These are phyloP conservation scores for Teratosphaeria viscida DNA, from an alignment of 2,329 filamentous ascomycete species.

Conservation along the genomic window DNA sequence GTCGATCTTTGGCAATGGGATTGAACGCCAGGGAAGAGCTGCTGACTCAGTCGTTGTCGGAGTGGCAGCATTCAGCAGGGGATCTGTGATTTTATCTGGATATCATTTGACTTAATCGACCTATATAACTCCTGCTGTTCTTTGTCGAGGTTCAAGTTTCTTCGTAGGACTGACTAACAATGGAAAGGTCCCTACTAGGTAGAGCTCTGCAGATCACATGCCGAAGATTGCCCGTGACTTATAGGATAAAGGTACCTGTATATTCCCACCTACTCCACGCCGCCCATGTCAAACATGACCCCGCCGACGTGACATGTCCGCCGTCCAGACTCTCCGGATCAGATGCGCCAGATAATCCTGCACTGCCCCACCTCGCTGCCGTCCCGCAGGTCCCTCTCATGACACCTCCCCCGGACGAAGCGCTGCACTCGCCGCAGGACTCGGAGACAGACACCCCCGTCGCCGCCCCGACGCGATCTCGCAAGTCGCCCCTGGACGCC, in stretches of 20 bases:
- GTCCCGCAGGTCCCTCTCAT: constrained; percentile 33
- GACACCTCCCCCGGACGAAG: constrained; percentile 56
- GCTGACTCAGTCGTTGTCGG: constrained; percentile 1
- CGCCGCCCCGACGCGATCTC: constrained; percentile 48
- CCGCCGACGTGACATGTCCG: neutral
- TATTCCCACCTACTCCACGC: neutral
- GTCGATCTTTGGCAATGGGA: neutral
- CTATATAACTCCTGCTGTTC: neutral
- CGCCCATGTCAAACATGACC: neutral
- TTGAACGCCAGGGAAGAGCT: constrained; percentile 1
- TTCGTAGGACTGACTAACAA: neutral
- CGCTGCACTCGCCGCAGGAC: constrained; percentile 58
- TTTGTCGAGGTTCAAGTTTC: neutral
- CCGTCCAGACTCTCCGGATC: too few species aligned
- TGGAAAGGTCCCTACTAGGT: too few species aligned
- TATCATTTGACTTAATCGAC: neutral
- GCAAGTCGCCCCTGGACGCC: constrained; percentile 48
- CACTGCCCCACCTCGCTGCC: constrained; percentile 3
- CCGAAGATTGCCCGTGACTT: neutral
- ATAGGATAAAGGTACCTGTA: too few species aligned
- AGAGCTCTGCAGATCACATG: neutral
- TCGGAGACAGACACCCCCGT: constrained; percentile 56
- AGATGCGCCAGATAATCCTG: neutral
- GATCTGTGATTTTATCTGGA: neutral
- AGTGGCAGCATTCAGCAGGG: constrained; percentile 1